Evolutionary conservation across 768 basidiomycete species (phyloP).

Genomic region (Dictyophora rubrovolvata): DNA sequence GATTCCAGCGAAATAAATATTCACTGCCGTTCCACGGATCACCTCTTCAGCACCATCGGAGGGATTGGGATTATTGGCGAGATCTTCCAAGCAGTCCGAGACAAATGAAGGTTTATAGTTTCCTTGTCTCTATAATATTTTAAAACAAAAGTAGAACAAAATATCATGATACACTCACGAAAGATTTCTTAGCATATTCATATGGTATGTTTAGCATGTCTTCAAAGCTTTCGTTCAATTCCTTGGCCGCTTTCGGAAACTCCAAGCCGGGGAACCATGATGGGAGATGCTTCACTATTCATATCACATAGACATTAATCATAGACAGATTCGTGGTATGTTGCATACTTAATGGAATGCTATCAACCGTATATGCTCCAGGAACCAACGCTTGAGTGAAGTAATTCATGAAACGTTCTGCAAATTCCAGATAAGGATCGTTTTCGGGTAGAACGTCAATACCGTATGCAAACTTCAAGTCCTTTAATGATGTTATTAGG

Average conservation of each 20-base stretch:
- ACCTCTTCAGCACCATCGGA: slow-evolving; percentile 16
- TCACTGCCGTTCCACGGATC: slow-evolving; percentile 27
- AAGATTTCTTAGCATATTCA: slow-evolving; percentile 24
- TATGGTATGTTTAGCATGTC: slow-evolving; percentile 42
- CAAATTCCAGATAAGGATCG: slow-evolving; percentile 33
- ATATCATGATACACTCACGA: slow-evolving; percentile 23
- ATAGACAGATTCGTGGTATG: neutral
- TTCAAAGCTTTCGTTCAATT: slow-evolving; percentile 41
- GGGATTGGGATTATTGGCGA: neutral
- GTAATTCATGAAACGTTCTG: neutral
- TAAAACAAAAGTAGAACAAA: neutral
- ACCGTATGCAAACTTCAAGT: neutral
- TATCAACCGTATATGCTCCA: slow-evolving; percentile 1
- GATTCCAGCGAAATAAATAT: slow-evolving; percentile 32
- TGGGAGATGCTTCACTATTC: slow-evolving; percentile 37
- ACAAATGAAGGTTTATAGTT: neutral
- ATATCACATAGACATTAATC: neutral
- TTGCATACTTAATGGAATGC: neutral
- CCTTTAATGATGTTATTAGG: neutral
- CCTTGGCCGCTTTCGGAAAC: slow-evolving; percentile 49
- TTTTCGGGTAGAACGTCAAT: slow-evolving; percentile 15
- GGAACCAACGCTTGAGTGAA: neutral
- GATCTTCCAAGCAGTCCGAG: neutral
- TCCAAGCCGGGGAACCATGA: slow-evolving; percentile 57
- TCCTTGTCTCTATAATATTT: neutral